Percentiles rank a stretch among this genome's conserved stretches.
Conservation (phyloP, 306 rosid species). For the Styphnolobium japonicum region DNA sequence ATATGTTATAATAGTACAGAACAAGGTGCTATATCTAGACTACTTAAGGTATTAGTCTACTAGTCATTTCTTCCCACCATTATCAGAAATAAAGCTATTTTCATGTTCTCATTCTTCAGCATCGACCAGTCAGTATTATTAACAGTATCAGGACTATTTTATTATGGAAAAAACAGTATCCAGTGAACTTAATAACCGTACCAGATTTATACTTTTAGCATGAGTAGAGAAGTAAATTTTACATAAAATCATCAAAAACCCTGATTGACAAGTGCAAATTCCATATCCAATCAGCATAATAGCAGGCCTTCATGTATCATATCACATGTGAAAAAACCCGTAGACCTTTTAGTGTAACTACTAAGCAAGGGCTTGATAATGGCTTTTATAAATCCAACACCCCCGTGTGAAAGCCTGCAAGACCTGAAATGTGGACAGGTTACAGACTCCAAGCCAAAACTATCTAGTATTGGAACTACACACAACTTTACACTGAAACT, state of each 20-base stretch:
- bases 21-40: neutral
- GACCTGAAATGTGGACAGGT: neutral
- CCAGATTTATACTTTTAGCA: neutral
- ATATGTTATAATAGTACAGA: neutral
- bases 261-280: neutral
- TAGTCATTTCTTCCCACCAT: neutral
- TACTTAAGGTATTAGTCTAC: neutral
- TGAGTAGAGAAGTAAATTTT: neutral
- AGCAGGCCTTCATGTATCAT: neutral
- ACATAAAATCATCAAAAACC: conserved; percentile 8
- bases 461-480: neutral
- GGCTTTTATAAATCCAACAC: neutral
- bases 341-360: neutral
- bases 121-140: conserved; percentile 2
- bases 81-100: neutral
- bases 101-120: neutral
- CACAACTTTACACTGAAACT: neutral
- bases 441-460: neutral
- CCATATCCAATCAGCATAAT: neutral
- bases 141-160: neutral
- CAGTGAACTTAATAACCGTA: neutral
- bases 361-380: neutral
- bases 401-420: neutral
- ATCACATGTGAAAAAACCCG: neutral
- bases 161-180: neutral